Conservation (phyloP, 176 grass and related monocot genomes). For the Metroxylon sagu region DNA sequence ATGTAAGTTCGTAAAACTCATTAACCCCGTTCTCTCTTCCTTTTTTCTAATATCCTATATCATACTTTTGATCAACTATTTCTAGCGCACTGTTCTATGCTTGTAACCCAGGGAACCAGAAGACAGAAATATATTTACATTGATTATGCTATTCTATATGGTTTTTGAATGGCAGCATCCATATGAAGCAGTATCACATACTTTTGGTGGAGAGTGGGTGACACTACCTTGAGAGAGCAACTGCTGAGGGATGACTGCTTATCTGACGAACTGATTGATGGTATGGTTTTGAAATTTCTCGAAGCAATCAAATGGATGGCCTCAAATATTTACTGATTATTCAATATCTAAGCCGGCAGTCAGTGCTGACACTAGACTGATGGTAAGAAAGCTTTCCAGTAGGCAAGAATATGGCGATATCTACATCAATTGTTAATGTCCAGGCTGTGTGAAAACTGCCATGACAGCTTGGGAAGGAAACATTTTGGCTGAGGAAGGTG, state of each 20-base stretch:
- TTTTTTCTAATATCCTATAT: too few relatives aligned
- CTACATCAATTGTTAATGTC: slow-evolving; percentile 81
- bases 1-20: slow-evolving; percentile 30
- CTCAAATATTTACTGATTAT: slow-evolving; percentile 84
- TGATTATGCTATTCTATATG: too few relatives aligned
- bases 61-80: too few relatives aligned
- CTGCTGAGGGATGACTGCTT: slow-evolving; percentile 44
- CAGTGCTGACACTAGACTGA: slow-evolving; percentile 57
- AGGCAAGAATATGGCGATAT: slow-evolving; percentile 45
- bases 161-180: too few relatives aligned
- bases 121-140: too few relatives aligned
- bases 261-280: slow-evolving; percentile 66
- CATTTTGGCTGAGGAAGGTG: slow-evolving; percentile 59
- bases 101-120: too few relatives aligned
- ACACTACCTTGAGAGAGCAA: slow-evolving; percentile 42
- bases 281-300: slow-evolving; percentile 57
- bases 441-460: slow-evolving; percentile 83
- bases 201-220: slow-evolving; percentile 48
- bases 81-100: too few relatives aligned
- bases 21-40: background rate
- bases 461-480: slow-evolving; percentile 98
- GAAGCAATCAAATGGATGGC: slow-evolving; percentile 52
- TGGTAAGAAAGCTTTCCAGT: slow-evolving; percentile 31
- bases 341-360: slow-evolving; percentile 80
- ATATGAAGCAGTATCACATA: too few relatives aligned